phyloP scores from a whole-genome alignment of 306 rosid genomes.

The Arachis stenosperma region DNA sequence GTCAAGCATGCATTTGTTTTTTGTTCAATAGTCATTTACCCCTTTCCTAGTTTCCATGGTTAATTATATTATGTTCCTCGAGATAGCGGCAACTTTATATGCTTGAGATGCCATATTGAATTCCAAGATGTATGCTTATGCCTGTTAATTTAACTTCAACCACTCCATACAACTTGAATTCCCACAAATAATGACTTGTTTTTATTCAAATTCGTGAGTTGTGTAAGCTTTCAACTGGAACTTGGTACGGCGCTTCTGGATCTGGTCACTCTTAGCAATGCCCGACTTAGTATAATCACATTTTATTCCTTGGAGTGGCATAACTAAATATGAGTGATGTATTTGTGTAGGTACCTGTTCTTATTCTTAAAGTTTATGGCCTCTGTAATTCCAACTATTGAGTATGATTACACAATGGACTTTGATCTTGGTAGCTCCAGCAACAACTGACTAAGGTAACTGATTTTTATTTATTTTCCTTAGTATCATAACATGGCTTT shows the following conservation, averaged over 20 bases:
- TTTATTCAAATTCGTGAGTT: too few relatives aligned
- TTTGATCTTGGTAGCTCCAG: constrained; percentile 95
- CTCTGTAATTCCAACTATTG: constrained; percentile 95
- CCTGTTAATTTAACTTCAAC: not conserved
- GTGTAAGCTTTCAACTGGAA: too few relatives aligned
- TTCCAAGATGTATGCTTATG: constrained; percentile 3
- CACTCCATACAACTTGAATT: not conserved
- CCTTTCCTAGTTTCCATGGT: not conserved
- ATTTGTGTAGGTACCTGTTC: constrained; percentile 77
- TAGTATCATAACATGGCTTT: not conserved
- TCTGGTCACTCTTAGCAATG: too few relatives aligned
- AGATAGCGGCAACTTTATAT: not conserved
- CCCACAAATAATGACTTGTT: not conserved
- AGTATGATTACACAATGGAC: constrained; percentile 97
- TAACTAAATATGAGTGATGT: not conserved
- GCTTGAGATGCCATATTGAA: not conserved
- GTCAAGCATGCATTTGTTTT: constrained; percentile 1
- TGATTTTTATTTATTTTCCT: not conserved
- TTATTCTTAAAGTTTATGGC: constrained; percentile 95
- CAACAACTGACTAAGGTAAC: constrained; percentile 60
- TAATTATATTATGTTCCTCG: not conserved
- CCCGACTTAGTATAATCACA: too few relatives aligned
- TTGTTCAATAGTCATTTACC: not conserved
- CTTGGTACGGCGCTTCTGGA: too few relatives aligned
- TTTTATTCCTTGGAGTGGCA: too few relatives aligned